Base-by-base conservation (phyloP, 148 eudicot genomes). In the Diospyros lotus region DNA sequence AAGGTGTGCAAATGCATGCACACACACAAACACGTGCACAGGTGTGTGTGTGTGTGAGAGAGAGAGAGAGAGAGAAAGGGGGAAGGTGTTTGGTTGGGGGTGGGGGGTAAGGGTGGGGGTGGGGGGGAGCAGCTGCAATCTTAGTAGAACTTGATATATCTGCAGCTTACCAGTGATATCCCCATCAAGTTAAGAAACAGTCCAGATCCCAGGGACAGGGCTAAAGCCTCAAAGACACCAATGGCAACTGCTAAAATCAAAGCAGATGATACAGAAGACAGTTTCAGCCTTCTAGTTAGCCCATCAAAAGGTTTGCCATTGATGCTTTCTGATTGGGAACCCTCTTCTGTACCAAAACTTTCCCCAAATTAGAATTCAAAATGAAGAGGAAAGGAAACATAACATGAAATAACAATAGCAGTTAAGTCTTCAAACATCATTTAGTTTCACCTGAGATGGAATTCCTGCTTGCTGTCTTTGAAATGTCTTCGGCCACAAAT, bases 261-360 rank as follows among this genome's bases (percentile, higher is more conserved):
- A 40, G 99, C 97, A 38, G 98, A 88, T 58, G 99, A 90, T 38
- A 95, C 99, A 7, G 98, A 92, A n/a, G 99, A 86, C 62, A 95
- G 83, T 78, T 93, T 97, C 79, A 80, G 86, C 79, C 89, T 88
- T 78, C 77, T 76, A 45, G 17, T 63, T 71, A 72, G 80, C 69
- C 72, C 78, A 55, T 48, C 42, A 12, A 62, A 68, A 74, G 77
- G 82, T 77, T 76, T 83, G 46, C 88, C 87, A 64, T 88, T 83
- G 64, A 68, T 58, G 69, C 45, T 83, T 66, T 76, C 84, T 67
- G 42, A 65, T 18, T 66, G 44, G 56, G 5, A 5, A 73, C 69
- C 76, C 53, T 69, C 86, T 69, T 68, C 83, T 64, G 69, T 58
- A 75, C 14, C 52, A 68, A 45, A 55, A 64, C 63, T 64, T 48